Percentiles rank a stretch among this genome's conserved stretches.
phyloP scores from a whole-genome alignment of 2,329 filamentous ascomycete species.

The Fusarium tanahbumbuense region DNA sequence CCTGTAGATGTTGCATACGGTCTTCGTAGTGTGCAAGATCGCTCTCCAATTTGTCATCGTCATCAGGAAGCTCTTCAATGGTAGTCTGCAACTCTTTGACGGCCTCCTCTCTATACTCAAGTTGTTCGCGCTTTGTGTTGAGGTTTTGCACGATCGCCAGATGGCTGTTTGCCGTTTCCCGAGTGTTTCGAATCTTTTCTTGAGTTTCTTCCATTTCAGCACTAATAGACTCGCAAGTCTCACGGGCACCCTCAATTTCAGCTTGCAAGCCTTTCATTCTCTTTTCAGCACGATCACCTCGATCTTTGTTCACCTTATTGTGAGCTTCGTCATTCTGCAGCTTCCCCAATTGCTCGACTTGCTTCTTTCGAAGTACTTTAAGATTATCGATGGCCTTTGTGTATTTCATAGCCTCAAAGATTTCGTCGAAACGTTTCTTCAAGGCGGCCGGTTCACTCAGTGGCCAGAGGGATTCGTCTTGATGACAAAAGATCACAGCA shows the following conservation, averaged over 20 bases:
- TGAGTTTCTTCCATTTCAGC: constrained; percentile 71
- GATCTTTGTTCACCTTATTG: constrained; percentile 86
- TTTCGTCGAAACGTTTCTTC: constrained; percentile 97
- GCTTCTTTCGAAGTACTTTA: constrained; percentile 84
- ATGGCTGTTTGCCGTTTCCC: constrained; percentile 78
- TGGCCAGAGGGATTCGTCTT: constrained; percentile 97
- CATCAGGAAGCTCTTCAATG: constrained; percentile 81
- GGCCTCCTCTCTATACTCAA: constrained; percentile 75
- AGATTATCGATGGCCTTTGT: constrained; percentile 98
- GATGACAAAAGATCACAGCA: constrained; percentile 97
- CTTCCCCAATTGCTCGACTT: constrained; percentile 78
- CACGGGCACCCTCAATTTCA: constrained; percentile 72
- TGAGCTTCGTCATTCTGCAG: constrained; percentile 80
- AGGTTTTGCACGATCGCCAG: constrained; percentile 80
- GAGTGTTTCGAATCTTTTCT: constrained; percentile 71
- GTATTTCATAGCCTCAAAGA: constrained; percentile 97
- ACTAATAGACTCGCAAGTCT: constrained; percentile 68
- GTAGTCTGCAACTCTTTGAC: constrained; percentile 76
- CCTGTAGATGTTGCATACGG: constrained; percentile 72
- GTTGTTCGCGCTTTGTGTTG: constrained; percentile 79
- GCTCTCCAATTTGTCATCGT: constrained; percentile 78
- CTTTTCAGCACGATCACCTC: constrained; percentile 78
- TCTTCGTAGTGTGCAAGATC: constrained; percentile 83
- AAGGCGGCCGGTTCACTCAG: constrained; percentile 87
- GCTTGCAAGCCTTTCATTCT: constrained; percentile 71